Base-by-base conservation (phyloP, 2,329 filamentous ascomycete species). In the Pezizomycotina sp. region DNA sequence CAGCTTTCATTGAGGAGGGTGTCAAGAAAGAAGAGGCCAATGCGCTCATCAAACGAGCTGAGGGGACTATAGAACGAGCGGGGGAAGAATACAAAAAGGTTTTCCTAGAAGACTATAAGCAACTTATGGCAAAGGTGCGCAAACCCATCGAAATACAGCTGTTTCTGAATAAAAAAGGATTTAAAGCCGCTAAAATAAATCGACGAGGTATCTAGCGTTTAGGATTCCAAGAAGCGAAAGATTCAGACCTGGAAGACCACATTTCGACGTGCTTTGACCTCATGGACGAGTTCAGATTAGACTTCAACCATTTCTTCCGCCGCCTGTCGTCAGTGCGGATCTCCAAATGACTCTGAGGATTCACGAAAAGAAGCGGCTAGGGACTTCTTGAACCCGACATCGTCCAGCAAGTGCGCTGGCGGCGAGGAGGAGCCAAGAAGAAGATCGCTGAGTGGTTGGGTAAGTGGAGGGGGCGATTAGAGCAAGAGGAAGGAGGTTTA, bases 231-330 rank as follows among this genome's bases (percentile, higher is more conserved):
- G 68, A 62, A 0, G 65, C 68, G 49, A 72, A 75, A 45, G 69
- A 78, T 4, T 63, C 63, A 0, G 86, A 93, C 55, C 92, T 93
- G 50, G 68, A 91, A 14, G 60, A 67, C 1, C 59, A 95, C 2
- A 89, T 86, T 54, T 83, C 77, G n/a, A 72, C 81, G 36, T 59
- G 81, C 7, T 65, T 98, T 1, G 82, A 93, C 54, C 74, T 71
- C 0, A 65, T 98, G 58, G 78, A 92, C 55, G 68, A 69, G 1
- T 61, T 84, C 12, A 79, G 91, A 53, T 61, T 98, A 2, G 89
- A 98, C 55, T 98, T 93, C 58, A 81, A 92, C 53, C 79, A 91
- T 51, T 89, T 91, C 55, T 95, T 95, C 66, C 70, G 91, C 24
- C 69, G 76, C 6, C 63, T 98, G 0, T 77, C 76, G 34, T 58